phyloP scores from a whole-genome alignment of 176 grass and related monocot genomes.

The Poa annua region DNA sequence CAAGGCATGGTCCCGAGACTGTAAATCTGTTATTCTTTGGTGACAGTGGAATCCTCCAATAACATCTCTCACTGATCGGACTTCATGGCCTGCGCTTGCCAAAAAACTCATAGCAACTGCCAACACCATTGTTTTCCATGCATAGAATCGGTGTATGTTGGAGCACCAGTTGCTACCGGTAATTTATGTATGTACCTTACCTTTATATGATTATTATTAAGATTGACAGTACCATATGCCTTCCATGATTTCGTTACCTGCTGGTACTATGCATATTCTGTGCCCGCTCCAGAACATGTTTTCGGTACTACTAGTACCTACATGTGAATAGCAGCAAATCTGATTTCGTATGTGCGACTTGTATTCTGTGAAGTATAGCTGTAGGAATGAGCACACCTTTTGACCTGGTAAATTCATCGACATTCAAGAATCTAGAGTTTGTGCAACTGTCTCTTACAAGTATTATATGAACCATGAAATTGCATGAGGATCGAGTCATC shows the following conservation, averaged over 20 bases:
- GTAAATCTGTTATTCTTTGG: slow-evolving; percentile 36
- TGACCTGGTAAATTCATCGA: neutral
- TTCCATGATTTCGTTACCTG: neutral
- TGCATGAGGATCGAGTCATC: slow-evolving; percentile 21
- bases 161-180: neutral
- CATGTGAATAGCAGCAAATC: neutral
- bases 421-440: neutral
- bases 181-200: slow-evolving; percentile 1
- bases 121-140: slow-evolving; percentile 5
- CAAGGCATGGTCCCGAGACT: neutral
- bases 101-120: neutral
- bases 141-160: slow-evolving; percentile 4
- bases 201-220: neutral
- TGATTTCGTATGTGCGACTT: neutral
- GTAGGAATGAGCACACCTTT: neutral
- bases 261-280: neutral
- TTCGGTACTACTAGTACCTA: neutral
- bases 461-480: neutral
- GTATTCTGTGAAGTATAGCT: neutral
- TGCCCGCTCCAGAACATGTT: neutral
- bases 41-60: neutral
- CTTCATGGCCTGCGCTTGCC: neutral
- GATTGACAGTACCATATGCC: neutral
- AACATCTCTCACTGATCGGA: slow-evolving; percentile 17
- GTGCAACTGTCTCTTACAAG: neutral